Evolutionary conservation across 108 stramenopile genomes (phyloP), one percentile per base, ranked within the genome.

Genomic region (Conticribra guillardii): DNA sequence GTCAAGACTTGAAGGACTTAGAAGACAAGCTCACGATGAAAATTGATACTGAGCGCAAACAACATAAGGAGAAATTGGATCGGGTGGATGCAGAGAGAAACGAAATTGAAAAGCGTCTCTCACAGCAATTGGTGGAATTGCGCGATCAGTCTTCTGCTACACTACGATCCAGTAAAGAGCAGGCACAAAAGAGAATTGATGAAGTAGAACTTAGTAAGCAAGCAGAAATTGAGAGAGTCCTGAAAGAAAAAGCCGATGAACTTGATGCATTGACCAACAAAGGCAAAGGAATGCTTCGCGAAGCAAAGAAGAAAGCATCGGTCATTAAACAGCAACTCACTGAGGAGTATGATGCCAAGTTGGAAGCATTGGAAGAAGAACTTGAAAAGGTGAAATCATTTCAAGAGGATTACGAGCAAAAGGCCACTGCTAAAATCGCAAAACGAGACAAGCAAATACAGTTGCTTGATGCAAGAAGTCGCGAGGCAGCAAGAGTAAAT

Each of bases 271-370:
- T 84, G 47, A 68, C 60, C 8, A 54, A 29, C 63, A 86, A 85
- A 77, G 91, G 69, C 67, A 81, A 91, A 49, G 54, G 37, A 1
- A 87, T 92, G 86, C 54, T 95, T 18, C 82, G 75, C 53, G 88
- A 85, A 3, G 28, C 60, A 24, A 80, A 79, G 56, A 49, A 68
- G 22, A 73, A 87, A 72, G 72, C 79, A 3, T 64, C 81, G 26
- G 79, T 82, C 7, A 44, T 65, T 18, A 49, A 64, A 18, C 21
- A 63, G 47, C 78, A 89, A 53, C 63, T 73, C n/a, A 51, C 56
- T 15, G 71, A 71, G n/a, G 57, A 89, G 14, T 52, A 63, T 11
- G 79, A 85, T 19, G 73, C 54, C 2, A 54, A 86, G 29, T 57
- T 84, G 9, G 55, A 69, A 5, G 54, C 62, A 22, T 24, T 84